Base-by-base conservation (phyloP, 306 rosid species). In the Quercus ilex region DNA sequence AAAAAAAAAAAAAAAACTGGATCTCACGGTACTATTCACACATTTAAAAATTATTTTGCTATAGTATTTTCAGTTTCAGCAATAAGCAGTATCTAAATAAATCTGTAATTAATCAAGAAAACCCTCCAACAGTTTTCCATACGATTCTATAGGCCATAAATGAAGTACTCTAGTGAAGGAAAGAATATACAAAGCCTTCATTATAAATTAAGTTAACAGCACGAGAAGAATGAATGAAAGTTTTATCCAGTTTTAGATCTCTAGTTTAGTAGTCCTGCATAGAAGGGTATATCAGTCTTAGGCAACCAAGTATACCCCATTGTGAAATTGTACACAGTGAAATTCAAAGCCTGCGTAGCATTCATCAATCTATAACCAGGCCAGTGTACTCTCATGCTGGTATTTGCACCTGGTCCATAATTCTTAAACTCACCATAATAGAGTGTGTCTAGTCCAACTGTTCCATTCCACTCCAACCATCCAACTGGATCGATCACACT, bases 401-500 rank as follows among this genome's bases (percentile, higher is more conserved):
- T 93, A 26, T 81, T 20, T 28, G 97, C 81, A 67, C 98, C 97
- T 1, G 93, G 89, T 8, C 98, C 98, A 73, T 79, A 60, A 79
- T 93, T 91, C 55, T 81, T 64, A 59, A 75, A 93, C 76, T 93
- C 97, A 2, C 95, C 97, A 75, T 91, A 93, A 41, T 80, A 91
- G 5, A 91, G 71, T 0, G 97, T 91, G 20, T 85, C 98, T 62
- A 89, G 80, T 3, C 95, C 93, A 41, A 80, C 56, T 0, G 91
- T 90, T 1, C 97, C 98, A 77, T 90, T 86, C 95, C 93, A 88
- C 43, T 87, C 95, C 82, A 87, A 28, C 97, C 97, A 93, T 2
- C 98, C 98, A 19, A 28, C 30, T n/a, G 90, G 88, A 0, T 74
- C 71, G 49, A 93, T 85, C 18, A 92, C 20, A 71, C 78, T 75